These are phyloP conservation scores for Gleditsia sinensis DNA, from an alignment of 306 rosid species.

Conservation along the genomic window DNA sequence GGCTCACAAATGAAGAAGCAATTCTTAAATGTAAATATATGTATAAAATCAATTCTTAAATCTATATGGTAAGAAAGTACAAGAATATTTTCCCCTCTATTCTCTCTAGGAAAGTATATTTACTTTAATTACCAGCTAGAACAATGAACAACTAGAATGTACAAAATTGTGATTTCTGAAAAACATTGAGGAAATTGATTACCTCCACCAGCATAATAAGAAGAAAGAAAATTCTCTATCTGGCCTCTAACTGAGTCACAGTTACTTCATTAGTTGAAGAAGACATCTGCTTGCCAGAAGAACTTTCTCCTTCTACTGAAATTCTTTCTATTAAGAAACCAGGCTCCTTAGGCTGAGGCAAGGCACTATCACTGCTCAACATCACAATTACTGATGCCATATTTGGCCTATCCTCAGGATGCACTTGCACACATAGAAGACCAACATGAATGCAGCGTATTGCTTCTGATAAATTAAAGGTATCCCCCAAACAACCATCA, in stretches of 20 bases:
- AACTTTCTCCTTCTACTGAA: conserved; percentile 3
- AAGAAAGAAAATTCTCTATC: conserved; percentile 9
- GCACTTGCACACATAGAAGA: conserved; percentile 52
- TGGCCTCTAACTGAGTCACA: conserved; percentile 27
- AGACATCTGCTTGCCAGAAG: conserved; percentile 3
- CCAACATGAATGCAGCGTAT: conserved; percentile 50
- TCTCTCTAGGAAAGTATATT: too few species aligned
- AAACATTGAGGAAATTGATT: neutral
- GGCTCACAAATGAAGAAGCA: too few species aligned
- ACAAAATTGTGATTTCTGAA: too few species aligned
- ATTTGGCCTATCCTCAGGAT: conserved; percentile 52
- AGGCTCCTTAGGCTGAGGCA: conserved; percentile 51
- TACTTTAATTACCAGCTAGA: too few species aligned
- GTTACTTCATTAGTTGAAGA: conserved; percentile 35
- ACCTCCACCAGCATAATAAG: neutral
- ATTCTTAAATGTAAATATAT: too few species aligned
- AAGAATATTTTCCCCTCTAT: too few species aligned
- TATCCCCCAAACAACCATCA: conserved; percentile 27
- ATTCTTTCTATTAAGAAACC: conserved; percentile 31
- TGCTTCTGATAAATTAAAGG: neutral
- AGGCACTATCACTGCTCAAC: conserved; percentile 42
- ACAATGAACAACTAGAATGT: too few species aligned
- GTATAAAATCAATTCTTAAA: too few species aligned
- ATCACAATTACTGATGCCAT: conserved; percentile 51
- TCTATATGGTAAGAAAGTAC: too few species aligned